Base-by-base conservation (phyloP, 2,329 filamentous ascomycete genomes). In the Colletotrichum sidae region DNA sequence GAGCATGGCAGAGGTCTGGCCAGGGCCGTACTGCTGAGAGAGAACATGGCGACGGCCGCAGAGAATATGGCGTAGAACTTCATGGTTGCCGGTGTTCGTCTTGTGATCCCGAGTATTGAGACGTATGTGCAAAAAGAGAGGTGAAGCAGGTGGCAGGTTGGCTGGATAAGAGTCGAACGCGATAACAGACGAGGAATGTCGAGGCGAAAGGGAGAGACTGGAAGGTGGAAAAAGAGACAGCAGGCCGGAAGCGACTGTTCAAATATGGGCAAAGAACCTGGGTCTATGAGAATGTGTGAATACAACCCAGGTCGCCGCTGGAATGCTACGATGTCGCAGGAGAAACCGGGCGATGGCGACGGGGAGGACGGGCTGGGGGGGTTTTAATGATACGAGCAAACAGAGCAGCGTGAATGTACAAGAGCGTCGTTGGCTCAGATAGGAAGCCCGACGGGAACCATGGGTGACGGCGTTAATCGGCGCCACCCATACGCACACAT, bases 1-100 rank as follows among this genome's bases (percentile, higher is more conserved):
- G 79, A 73, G 60, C 79, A 81, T 35, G 71, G 72, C n/a, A 80
- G 71, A 8, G 79, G 79, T 7, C 76, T 75, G 25, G 75, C 77
- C 13, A 69, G 57, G 25, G 70, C 71, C 3, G 75, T 38, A 55
- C 59, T 59, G 52, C 70, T 69, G n/a, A 78, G 62, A 12, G 72
- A 72, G 4, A 71, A 49, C 51, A 73, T 41, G 34, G 71, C 68
- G 44, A 70, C 53, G 34, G 74, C 46, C 51, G 67, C 51, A 2
- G 70, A 69, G 35, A 75, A 55, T 45, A 74, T 42, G 34, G 68
- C 45, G 25, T 65, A 68, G 42, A 72, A 67, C 55, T 72, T 70
- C 74, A 77, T 76, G 44, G 45, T 70, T 41, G 38, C 42, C 46
- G 12, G 46, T 25, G 37, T 50, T 35, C 17, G 8, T 25, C 25